These are phyloP conservation scores for Cercophora scortea DNA, from an alignment of 495 filamentous ascomycete genomes.

Conservation along the genomic window DNA sequence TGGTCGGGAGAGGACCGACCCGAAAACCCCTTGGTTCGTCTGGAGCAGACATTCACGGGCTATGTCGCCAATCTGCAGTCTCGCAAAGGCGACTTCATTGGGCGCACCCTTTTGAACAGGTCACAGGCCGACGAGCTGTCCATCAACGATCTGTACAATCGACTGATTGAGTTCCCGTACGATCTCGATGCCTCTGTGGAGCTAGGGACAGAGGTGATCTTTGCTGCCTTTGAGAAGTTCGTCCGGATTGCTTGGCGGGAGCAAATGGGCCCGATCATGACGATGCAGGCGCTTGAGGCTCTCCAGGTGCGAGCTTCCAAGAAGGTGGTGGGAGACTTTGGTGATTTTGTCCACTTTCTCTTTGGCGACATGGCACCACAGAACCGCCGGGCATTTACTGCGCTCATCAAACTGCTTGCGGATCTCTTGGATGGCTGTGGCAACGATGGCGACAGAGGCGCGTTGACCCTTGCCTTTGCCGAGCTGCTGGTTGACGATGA, in stretches of 20 bases:
- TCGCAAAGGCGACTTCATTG: slow-evolving; percentile 79
- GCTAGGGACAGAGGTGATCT: slow-evolving; percentile 77
- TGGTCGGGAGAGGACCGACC: slow-evolving; percentile 38
- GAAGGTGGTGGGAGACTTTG: slow-evolving; percentile 70
- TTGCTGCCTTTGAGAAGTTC: slow-evolving; percentile 92
- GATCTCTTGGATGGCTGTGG: slow-evolving; percentile 90
- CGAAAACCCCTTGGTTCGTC: slow-evolving; percentile 51
- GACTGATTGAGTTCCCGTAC: slow-evolving; percentile 71
- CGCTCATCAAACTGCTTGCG: slow-evolving; percentile 75
- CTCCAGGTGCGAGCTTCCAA: slow-evolving; percentile 71
- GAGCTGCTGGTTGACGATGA: slow-evolving; percentile 76
- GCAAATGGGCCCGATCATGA: slow-evolving; percentile 77
- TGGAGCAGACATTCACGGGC: slow-evolving; percentile 81
- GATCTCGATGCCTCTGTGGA: slow-evolving; percentile 67
- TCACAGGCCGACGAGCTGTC: slow-evolving; percentile 64
- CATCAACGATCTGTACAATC: slow-evolving; percentile 89
- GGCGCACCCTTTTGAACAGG: slow-evolving; percentile 61
- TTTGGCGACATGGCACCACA: slow-evolving; percentile 81
- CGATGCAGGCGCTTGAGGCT: slow-evolving; percentile 51
- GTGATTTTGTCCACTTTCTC: slow-evolving; percentile 70
- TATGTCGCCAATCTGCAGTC: slow-evolving; percentile 77
- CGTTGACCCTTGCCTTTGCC: slow-evolving; percentile 82
- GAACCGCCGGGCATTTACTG: slow-evolving; percentile 80
- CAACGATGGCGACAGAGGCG: slow-evolving; percentile 87
- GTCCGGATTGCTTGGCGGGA: slow-evolving; percentile 81